Conservation (phyloP, 2,329 filamentous ascomycete species). For the Penicillium sp. region DNA sequence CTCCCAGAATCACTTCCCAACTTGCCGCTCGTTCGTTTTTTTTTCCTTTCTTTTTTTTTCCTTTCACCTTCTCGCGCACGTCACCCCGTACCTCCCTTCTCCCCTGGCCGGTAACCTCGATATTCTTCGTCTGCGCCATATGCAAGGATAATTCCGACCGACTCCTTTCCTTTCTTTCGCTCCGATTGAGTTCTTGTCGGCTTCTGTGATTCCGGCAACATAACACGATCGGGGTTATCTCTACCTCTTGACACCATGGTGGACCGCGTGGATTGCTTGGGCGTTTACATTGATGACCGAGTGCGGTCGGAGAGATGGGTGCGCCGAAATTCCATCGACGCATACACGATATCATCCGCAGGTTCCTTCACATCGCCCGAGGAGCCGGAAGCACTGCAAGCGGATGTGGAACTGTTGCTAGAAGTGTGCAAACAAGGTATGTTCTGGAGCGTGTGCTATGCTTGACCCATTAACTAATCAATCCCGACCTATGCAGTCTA, state of each 20-base stretch:
- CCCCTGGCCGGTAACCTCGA: constrained; percentile 2
- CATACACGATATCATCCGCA: constrained; percentile 26
- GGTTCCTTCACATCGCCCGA: constrained; percentile 34
- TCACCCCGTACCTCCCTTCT: constrained; percentile 17
- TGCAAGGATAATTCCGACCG: constrained; percentile 25
- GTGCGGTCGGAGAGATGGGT: constrained; percentile 48
- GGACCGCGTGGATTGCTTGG: constrained; percentile 45
- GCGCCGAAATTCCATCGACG: constrained; percentile 31
- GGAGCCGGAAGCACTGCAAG: constrained; percentile 46
- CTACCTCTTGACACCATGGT: constrained; percentile 36
- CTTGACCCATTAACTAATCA: constrained; percentile 8
- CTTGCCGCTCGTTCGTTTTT: constrained; percentile 3
- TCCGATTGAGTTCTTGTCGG: constrained; percentile 12
- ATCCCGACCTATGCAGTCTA: constrained; percentile 46
- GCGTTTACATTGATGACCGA: constrained; percentile 49
- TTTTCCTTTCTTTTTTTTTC: background rate
- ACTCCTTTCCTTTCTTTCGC: constrained; percentile 13
- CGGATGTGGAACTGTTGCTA: constrained; percentile 52
- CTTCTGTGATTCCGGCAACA: constrained; percentile 14
- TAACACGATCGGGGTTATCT: constrained; percentile 18
- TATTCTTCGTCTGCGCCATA: constrained; percentile 23
- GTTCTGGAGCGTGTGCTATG: constrained; percentile 19
- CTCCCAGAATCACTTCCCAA: background rate
- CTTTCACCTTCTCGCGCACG: constrained; percentile 5
- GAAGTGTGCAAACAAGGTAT: constrained; percentile 55